A percentile compares a stretch with the other conserved stretches of the same genome.
These are phyloP conservation scores for Rhodotorula babjevae DNA, from an alignment of 768 basidiomycete genomes.

Conservation along the genomic window DNA sequence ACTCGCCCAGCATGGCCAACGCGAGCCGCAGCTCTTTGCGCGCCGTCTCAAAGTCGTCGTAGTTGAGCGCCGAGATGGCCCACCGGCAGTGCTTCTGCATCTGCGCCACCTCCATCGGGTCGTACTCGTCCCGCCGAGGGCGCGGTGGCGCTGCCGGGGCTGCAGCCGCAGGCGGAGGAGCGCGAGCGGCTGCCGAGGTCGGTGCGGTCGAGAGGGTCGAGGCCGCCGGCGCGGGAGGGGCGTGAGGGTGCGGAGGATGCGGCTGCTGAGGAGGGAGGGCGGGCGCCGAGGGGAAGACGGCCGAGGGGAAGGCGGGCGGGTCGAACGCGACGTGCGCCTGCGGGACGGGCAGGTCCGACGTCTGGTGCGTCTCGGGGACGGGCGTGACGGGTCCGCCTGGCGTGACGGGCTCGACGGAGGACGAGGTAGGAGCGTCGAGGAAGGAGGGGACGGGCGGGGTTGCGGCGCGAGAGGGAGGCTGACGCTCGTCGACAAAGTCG, in stretches of 20 bases:
- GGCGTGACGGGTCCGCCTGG: slow-evolving; percentile 42
- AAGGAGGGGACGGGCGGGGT: slow-evolving; percentile 28
- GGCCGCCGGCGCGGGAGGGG: slow-evolving; percentile 11
- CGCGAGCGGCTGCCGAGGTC: slow-evolving; percentile 8
- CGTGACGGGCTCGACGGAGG: no score
- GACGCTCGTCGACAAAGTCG: slow-evolving; percentile 26
- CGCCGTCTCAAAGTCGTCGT: slow-evolving; percentile 85
- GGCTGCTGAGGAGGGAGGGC: slow-evolving; percentile 14
- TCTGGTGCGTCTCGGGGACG: slow-evolving; percentile 38
- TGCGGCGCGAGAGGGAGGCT: neutral
- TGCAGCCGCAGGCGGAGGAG: slow-evolving; percentile 6
- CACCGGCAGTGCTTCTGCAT: slow-evolving; percentile 87
- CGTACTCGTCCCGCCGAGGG: slow-evolving; percentile 2
- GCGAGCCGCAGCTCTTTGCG: slow-evolving; percentile 74
- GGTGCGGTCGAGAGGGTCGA: neutral
- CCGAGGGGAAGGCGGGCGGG: slow-evolving; percentile 33
- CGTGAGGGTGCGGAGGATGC: slow-evolving; percentile 11
- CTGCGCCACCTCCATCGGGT: slow-evolving; percentile 59
- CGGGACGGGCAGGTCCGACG: slow-evolving; percentile 38
- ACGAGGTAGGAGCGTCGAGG: neutral
- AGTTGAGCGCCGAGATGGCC: slow-evolving; percentile 91
- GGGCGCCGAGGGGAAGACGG: slow-evolving; percentile 32
- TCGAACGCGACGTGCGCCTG: slow-evolving; percentile 20
- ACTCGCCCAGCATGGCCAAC: slow-evolving; percentile 51
- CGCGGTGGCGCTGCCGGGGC: neutral